Conservation (phyloP, 2,329 filamentous ascomycete genomes). For the Verticillium isaacii region DNA sequence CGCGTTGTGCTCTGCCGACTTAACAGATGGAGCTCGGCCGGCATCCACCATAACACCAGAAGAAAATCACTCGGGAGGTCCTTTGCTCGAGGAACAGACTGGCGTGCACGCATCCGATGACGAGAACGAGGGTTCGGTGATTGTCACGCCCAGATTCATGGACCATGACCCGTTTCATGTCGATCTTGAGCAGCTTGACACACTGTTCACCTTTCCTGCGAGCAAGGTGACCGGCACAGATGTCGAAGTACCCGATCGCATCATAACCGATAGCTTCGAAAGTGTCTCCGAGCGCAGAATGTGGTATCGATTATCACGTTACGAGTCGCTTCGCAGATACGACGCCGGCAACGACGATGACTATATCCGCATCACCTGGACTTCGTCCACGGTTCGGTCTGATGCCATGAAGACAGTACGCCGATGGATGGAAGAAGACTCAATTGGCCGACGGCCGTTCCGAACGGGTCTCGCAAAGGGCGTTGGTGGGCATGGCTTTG, state of each 20-base stretch:
- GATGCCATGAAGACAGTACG: constrained; percentile 55
- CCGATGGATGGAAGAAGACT: constrained; percentile 63
- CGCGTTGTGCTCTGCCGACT: not conserved
- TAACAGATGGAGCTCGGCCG: not conserved
- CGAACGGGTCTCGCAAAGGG: constrained; percentile 29
- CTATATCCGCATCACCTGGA: constrained; percentile 56
- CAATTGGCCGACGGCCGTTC: constrained; percentile 45
- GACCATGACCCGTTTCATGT: constrained; percentile 17
- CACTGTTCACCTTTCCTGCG: constrained; percentile 24
- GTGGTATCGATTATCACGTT: constrained; percentile 61
- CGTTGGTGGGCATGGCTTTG: constrained; percentile 49
- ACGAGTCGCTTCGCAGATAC: constrained; percentile 53
- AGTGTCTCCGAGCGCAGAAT: constrained; percentile 54
- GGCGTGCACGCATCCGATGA: not conserved
- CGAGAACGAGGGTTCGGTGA: not conserved
- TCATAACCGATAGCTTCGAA: constrained; percentile 48
- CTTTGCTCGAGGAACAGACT: not conserved
- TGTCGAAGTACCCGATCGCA: constrained; percentile 36
- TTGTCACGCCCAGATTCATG: not conserved
- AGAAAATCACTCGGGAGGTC: not conserved
- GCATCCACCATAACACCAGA: too few species aligned
- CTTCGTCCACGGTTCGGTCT: constrained; percentile 44
- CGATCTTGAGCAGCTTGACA: constrained; percentile 26
- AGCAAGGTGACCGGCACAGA: constrained; percentile 7
- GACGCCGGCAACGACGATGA: constrained; percentile 53